These are phyloP conservation scores for Didymella segeticola DNA, from an alignment of 2,329 filamentous ascomycete genomes.

Conservation along the genomic window DNA sequence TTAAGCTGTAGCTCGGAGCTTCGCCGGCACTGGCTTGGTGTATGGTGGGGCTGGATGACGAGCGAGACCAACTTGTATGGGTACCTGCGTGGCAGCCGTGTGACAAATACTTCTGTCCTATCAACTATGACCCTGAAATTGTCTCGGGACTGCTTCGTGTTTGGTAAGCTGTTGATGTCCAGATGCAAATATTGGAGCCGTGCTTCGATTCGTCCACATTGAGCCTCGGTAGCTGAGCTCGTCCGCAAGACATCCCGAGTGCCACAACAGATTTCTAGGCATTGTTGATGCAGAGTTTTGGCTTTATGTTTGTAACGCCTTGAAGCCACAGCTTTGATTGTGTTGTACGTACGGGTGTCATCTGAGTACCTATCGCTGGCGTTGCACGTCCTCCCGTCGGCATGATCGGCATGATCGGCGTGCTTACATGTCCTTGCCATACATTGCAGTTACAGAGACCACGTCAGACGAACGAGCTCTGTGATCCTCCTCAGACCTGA, in stretches of 20 bases:
- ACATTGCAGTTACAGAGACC: not conserved
- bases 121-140: not conserved
- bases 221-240: constrained; percentile 5
- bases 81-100: constrained; percentile 13
- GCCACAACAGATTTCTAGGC: not conserved
- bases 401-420: constrained; percentile 3
- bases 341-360: too few relatives aligned
- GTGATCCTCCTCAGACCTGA: not conserved
- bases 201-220: too few relatives aligned
- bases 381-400: not conserved
- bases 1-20: constrained; percentile 19
- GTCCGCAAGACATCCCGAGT: not conserved
- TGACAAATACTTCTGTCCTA: constrained; percentile 21
- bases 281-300: too few relatives aligned
- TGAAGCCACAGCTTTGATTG: too few relatives aligned
- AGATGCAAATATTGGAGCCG: constrained; percentile 3
- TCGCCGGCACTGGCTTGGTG: constrained; percentile 3
- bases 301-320: too few relatives aligned
- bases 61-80: constrained; percentile 9
- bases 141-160: not conserved
- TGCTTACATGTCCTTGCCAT: not conserved
- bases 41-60: constrained; percentile 18
- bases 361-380: not conserved
- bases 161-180: constrained; percentile 13
- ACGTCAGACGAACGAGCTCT: not conserved